phyloP scores from a whole-genome alignment of 805 yeast genomes.

The Kuraishia ogatae region DNA sequence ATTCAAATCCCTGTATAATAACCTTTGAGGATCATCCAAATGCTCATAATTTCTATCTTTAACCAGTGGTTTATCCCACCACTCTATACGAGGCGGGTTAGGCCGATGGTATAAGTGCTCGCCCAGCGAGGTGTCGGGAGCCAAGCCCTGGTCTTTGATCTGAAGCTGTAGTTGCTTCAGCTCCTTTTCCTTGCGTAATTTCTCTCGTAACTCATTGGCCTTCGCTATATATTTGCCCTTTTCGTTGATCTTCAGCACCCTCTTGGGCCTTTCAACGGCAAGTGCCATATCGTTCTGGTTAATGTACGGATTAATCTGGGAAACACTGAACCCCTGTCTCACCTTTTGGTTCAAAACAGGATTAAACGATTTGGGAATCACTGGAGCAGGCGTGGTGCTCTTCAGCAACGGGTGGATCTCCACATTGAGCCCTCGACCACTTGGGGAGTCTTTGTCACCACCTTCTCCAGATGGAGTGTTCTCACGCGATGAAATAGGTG shows the following conservation, averaged over 20 bases:
- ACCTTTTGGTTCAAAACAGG: conserved; percentile 10
- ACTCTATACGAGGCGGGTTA: conserved; percentile 61
- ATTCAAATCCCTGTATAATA: conserved; percentile 26
- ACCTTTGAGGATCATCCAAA: conserved; percentile 17
- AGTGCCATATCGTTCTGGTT: conserved; percentile 18
- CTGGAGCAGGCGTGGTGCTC: conserved; percentile 7
- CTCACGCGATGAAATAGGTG: neutral
- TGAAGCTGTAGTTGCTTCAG: conserved; percentile 22
- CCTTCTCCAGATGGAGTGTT: neutral
- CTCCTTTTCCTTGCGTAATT: conserved; percentile 23
- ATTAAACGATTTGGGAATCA: conserved; percentile 7
- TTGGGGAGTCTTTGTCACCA: neutral
- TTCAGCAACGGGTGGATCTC: conserved; percentile 22
- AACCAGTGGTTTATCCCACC: conserved; percentile 79
- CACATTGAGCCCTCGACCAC: conserved; percentile 10
- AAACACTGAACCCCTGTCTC: conserved; percentile 14
- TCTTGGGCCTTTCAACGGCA: conserved; percentile 12
- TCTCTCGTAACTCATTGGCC: conserved; percentile 43
- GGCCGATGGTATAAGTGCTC: conserved; percentile 44
- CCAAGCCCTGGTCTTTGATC: conserved; percentile 29
- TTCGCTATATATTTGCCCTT: conserved; percentile 55
- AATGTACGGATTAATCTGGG: conserved; percentile 22
- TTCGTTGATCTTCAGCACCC: conserved; percentile 43
- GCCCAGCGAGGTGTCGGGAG: conserved; percentile 42
- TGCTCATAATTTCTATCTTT: conserved; percentile 25